Evolutionary conservation across 2,329 filamentous ascomycete species (phyloP), one percentile per base, ranked within the genome.

Genomic region (Cordyceps pruinosa): DNA sequence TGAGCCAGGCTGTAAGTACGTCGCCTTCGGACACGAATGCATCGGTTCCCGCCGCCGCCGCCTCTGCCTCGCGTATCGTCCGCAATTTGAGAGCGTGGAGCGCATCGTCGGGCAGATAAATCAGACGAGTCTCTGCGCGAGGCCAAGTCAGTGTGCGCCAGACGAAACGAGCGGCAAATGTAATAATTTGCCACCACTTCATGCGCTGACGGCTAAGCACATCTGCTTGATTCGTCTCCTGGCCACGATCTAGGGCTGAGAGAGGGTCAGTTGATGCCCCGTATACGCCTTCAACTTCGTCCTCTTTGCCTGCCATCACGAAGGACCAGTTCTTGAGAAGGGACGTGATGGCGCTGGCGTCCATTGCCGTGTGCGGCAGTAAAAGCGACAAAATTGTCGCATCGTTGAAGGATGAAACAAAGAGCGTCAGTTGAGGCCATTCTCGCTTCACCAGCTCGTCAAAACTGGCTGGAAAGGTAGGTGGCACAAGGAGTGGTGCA

Each of bases 331-430:
- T 73, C 1, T 69, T 61, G 1, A 80, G 59, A 8, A 82, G 66
- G 1, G 67, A 70, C 10, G 64, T 61, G 35, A 68, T 68, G 7
- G 75, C 77, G 60, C 76, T 69, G 2, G 69, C 74, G 60, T 80
- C 78, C 52, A 73, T 70, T 4, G 78, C 61, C 0, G 72, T 73
- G 63, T 81, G 79, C 8, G 74, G 70, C 65, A 71, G 77, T 4
- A 66, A 66, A 0, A 80, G 59, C 1, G 69, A 68, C 4, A 81
- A 65, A 0, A 81, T 63, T 0, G 78, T 81, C 0, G 75, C 72
- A 58, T 82, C 74, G 7, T 62, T 64, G 61, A 81, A 81, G 0
- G 72, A 71, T 10, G 74, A 71, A 39, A 80, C 66, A 59, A 77
- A 75, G 12, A 81, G 65, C 5, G 70, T 70, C 6, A 81, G 65